A percentile compares a stretch with the other conserved stretches of the same genome.
phyloP scores from a whole-genome alignment of 2,329 filamentous ascomycete species.

The Penicillium sp. region DNA sequence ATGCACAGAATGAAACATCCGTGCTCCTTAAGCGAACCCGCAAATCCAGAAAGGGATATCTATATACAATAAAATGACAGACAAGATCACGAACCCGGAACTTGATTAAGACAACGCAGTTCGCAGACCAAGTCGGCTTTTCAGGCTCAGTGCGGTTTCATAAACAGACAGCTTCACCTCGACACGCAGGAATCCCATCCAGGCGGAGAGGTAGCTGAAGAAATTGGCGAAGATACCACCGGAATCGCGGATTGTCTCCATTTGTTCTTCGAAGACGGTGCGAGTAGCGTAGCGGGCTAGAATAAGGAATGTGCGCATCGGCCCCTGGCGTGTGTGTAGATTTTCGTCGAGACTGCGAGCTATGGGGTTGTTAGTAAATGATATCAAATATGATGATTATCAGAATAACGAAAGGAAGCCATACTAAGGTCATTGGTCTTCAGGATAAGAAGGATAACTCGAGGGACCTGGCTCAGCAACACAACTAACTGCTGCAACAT shows the following conservation, averaged over 20 bases:
- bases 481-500: constrained; percentile 86
- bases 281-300: constrained; percentile 64
- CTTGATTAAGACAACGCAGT: constrained; percentile 4
- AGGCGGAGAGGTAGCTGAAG: constrained; percentile 52
- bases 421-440: constrained; percentile 94
- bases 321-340: constrained; percentile 56
- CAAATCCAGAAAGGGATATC: constrained; percentile 10
- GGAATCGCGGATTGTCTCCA: constrained; percentile 50
- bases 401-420: constrained; percentile 21
- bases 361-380: constrained; percentile 25
- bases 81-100: background rate
- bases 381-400: background rate
- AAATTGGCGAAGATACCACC: constrained; percentile 56
- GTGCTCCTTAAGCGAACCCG: constrained; percentile 11
- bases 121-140: constrained; percentile 50
- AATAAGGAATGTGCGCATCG: constrained; percentile 63
- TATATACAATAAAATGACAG: constrained; percentile 12
- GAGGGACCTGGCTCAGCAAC: constrained; percentile 81
- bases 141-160: constrained; percentile 56
- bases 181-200: constrained; percentile 55
- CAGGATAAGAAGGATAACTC: constrained; percentile 89
- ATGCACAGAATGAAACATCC: constrained; percentile 29
- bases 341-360: constrained; percentile 89
- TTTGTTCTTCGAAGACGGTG: constrained; percentile 61
- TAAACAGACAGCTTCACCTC: constrained; percentile 60